Evolutionary conservation across 1,139 yeast species (phyloP), one percentile per base, ranked within the genome.

Genomic region (Geotrichum phurueaensis): DNA sequence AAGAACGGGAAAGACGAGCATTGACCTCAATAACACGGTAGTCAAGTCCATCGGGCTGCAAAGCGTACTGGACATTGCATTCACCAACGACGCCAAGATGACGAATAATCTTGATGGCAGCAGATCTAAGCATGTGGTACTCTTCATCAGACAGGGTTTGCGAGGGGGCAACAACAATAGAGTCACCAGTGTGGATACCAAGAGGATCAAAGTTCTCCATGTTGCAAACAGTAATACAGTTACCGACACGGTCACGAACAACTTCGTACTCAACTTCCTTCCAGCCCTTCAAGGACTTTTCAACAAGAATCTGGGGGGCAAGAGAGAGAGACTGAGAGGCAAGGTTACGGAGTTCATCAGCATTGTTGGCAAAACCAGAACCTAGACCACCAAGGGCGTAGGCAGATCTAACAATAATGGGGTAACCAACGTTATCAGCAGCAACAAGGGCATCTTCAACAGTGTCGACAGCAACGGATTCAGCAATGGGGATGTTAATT

Each of bases 21-120:
- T 94, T 94, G 66, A 94, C 99, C 79, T 94, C 99, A 75, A 94
- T 94, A 68, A 94, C 90, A 78, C 99, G 89, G 79, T 92, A 94
- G 74, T 94, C 99, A 84, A 84, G 68, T 52, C 97, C 96, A 75
- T 90, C 94, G 36, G 99, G 98, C 75, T 94, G 90, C 75, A 94
- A 83, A 62, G 99, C 98, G 74, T 94, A 94, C 77, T 94, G 99
- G 72, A 94, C 90, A 80, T 94, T 94, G 83, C 99, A 94, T 80
- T 94, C 99, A 82, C 99, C 99, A 72, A 94, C 98, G 74, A 94
- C 99, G 71, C 99, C 99, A 72, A 94, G 82, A 73, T 94, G 99
- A 78, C 99, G 88, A 68, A 94, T 94, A 67, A 94, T 96, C 69
- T 94, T 94, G 68, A 94, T 96, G 58, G 99, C 99, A 61, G 99